These are phyloP conservation scores for Datisca glomerata DNA, from an alignment of 306 rosid species.

Conservation along the genomic window DNA sequence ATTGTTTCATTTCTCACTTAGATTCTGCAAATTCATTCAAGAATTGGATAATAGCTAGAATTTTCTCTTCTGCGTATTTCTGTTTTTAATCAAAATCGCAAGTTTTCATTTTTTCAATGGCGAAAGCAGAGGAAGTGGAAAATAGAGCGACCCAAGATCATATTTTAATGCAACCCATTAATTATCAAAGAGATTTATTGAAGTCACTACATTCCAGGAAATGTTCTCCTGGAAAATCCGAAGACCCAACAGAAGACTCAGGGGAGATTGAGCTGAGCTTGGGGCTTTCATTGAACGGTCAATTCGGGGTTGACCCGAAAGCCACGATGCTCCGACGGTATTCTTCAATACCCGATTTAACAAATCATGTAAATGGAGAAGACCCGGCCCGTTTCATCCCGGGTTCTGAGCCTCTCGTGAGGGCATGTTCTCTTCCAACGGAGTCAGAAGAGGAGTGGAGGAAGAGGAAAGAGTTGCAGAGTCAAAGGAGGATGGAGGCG, in stretches of 20 bases:
- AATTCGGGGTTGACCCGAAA: constrained; percentile 68
- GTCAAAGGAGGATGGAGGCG: constrained; percentile 59
- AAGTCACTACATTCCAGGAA: constrained; percentile 21
- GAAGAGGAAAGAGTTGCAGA: constrained; percentile 72
- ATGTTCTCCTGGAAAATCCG: constrained; percentile 16
- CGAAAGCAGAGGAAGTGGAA: constrained; percentile 20
- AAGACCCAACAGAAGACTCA: constrained; percentile 7
- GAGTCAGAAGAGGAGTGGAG: constrained; percentile 59
- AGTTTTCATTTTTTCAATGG: constrained; percentile 22
- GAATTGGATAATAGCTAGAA: constrained; percentile 3
- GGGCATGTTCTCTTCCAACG: constrained; percentile 58
- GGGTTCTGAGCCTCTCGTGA: constrained; percentile 18
- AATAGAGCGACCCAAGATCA: constrained; percentile 10
- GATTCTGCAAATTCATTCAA: background rate
- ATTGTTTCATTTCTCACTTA: background rate
- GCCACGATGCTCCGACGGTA: constrained; percentile 41
- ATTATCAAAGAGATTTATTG: constrained; percentile 36
- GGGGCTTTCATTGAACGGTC: constrained; percentile 71
- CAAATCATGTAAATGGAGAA: constrained; percentile 9
- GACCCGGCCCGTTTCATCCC: constrained; percentile 7
- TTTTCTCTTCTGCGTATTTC: background rate
- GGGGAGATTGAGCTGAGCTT: constrained; percentile 51
- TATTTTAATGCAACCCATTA: constrained; percentile 10
- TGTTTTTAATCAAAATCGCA: too few species aligned
- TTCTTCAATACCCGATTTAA: constrained; percentile 42